Percentiles rank a stretch among this genome's conserved stretches.
phyloP scores from a whole-genome alignment of 208 protist genomes.

The Leishmania gerbilli region DNA sequence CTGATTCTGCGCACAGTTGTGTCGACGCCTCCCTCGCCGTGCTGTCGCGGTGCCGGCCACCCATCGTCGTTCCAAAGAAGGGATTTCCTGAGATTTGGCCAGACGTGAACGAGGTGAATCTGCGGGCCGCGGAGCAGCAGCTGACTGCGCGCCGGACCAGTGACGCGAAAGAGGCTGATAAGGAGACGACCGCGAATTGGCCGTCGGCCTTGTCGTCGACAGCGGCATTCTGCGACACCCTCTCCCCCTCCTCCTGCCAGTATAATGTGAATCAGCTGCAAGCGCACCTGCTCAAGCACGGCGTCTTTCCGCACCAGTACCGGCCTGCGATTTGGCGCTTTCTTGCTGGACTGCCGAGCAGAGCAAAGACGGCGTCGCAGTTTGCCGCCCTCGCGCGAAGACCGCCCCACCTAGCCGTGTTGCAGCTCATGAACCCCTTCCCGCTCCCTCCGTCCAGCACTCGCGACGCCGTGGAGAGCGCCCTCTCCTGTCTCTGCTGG shows the following conservation, averaged over 20 bases:
- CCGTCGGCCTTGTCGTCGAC: conserved; percentile 5
- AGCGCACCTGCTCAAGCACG: conserved; percentile 58
- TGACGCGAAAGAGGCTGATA: neutral
- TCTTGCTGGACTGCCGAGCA: conserved; percentile 60
- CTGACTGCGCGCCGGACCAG: neutral
- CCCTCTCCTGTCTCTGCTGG: conserved; percentile 72
- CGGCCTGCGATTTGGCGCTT: conserved; percentile 84
- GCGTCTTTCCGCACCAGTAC: conserved; percentile 71
- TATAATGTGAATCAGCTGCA: conserved; percentile 78
- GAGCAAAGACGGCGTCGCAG: conserved; percentile 48
- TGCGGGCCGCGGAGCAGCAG: neutral
- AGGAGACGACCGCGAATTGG: neutral
- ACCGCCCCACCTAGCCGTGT: conserved; percentile 51
- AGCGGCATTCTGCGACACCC: conserved; percentile 33
- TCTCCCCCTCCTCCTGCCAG: conserved; percentile 31
- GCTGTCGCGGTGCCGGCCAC: conserved; percentile 7
- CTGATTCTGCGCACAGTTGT: neutral
- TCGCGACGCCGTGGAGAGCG: conserved; percentile 46
- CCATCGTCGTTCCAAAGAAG: conserved; percentile 5
- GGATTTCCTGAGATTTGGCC: conserved; percentile 21
- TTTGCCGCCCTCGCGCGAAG: conserved; percentile 69
- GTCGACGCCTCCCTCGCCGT: conserved; percentile 12
- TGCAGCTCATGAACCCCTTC: conserved; percentile 63
- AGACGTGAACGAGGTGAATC: conserved; percentile 33
- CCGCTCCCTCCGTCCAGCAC: conserved; percentile 42